phyloP scores from a whole-genome alignment of 345 rosid genomes.

The Populus euphratica region DNA sequence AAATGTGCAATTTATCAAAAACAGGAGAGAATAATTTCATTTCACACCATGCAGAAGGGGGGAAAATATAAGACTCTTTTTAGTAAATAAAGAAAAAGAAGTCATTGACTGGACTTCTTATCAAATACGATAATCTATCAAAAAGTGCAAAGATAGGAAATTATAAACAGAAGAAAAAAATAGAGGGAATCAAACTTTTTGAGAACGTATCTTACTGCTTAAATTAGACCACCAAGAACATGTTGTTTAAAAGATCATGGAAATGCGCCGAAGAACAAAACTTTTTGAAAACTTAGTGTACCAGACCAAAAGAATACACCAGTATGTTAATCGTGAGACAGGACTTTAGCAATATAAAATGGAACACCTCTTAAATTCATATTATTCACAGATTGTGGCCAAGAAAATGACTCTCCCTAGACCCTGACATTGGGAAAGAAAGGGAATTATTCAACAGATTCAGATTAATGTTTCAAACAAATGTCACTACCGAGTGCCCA shows the following conservation, averaged over 20 bases:
- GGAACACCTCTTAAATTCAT: neutral
- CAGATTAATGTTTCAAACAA: no score
- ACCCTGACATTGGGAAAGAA: no score
- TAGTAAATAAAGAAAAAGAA: neutral
- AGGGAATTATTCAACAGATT: no score
- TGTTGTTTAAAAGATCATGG: neutral
- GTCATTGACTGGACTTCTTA: neutral
- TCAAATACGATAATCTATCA: neutral
- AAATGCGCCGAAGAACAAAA: neutral
- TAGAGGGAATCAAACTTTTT: neutral
- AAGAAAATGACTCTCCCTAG: no score
- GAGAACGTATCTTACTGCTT: neutral
- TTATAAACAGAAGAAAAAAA: neutral
- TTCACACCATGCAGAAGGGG: neutral
- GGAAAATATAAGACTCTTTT: neutral
- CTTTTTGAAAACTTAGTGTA: neutral
- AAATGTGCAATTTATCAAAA: neutral
- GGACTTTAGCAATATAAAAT: neutral
- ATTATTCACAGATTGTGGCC: neutral
- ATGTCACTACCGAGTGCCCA: no score
- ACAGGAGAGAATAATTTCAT: neutral
- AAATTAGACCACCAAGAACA: neutral
- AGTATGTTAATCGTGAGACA: neutral
- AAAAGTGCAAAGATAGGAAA: neutral
- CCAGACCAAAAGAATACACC: neutral